A percentile compares a stretch with the other conserved stretches of the same genome.
These are phyloP conservation scores for Oryza punctata DNA, from an alignment of 176 grass and related monocot species.

Conservation along the genomic window DNA sequence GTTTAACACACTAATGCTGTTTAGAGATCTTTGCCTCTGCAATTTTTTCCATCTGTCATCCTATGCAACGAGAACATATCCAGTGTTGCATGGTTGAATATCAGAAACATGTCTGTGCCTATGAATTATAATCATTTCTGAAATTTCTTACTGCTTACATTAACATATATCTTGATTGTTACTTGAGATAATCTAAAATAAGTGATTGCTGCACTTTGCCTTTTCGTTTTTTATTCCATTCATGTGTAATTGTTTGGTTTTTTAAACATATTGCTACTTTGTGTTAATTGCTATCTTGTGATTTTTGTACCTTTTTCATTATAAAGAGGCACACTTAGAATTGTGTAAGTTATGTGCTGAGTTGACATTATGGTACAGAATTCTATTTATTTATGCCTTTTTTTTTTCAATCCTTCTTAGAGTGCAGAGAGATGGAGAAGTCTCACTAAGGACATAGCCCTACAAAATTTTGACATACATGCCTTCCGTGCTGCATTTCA, in stretches of 20 bases:
- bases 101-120: not conserved
- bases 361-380: not conserved
- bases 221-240: not conserved
- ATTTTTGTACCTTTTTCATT: not conserved
- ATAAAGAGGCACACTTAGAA: not conserved
- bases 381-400: conserved; percentile 25
- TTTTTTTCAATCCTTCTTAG: conserved; percentile 50
- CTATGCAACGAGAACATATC: conserved; percentile 1
- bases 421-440: conserved; percentile 94
- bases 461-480: conserved; percentile 92
- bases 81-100: not conserved
- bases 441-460: conserved; percentile 70
- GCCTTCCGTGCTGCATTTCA: conserved; percentile 91
- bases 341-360: not conserved
- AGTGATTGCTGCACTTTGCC: not conserved
- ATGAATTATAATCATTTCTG: conserved; percentile 18
- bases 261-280: conserved; percentile 13
- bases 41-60: not conserved
- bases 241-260: not conserved
- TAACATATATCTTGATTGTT: not conserved
- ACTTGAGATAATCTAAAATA: not conserved
- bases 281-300: not conserved
- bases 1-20: not conserved
- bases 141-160: conserved; percentile 1
- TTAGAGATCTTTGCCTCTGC: not conserved